These are phyloP conservation scores for Hypoxylon sp. DNA, from an alignment of 2,329 filamentous ascomycete genomes.

Conservation along the genomic window DNA sequence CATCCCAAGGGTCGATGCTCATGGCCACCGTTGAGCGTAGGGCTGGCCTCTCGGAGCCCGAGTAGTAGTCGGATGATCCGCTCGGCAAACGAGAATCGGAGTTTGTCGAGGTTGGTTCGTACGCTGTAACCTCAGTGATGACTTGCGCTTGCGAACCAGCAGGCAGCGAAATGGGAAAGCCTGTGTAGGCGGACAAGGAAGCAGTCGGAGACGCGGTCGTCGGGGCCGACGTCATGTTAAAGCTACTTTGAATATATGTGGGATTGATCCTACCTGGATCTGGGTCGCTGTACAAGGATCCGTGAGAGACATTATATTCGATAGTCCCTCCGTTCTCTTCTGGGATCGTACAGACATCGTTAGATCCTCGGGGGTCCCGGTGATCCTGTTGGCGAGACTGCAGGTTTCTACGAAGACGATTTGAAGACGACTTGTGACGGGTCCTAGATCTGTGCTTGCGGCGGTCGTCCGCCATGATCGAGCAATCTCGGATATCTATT, in stretches of 20 bases:
- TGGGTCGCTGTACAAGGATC: not conserved
- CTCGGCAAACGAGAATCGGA: not conserved
- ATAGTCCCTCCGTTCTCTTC: not conserved
- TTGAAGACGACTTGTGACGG: not conserved
- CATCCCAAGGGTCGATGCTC: not conserved
- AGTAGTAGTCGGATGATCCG: not conserved
- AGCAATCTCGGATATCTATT: not conserved
- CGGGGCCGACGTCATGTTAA: not conserved
- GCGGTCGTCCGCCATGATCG: constrained; percentile 10
- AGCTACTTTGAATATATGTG: not conserved
- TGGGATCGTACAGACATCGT: not conserved
- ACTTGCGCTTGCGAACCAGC: not conserved
- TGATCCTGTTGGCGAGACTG: not conserved
- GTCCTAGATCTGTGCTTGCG: not conserved
- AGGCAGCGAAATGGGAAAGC: not conserved
- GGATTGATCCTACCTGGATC: not conserved
- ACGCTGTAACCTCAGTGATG: not conserved
- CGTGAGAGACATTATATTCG: not conserved
- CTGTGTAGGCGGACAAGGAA: too few species aligned
- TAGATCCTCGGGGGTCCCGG: not conserved
- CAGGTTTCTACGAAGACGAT: not conserved
- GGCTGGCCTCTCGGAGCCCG: not conserved
- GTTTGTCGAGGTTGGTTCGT: not conserved
- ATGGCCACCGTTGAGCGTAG: not conserved
- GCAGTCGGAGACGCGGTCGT: not conserved